Conservation (phyloP, 495 filamentous ascomycete genomes). For the Extremus antarcticus region DNA sequence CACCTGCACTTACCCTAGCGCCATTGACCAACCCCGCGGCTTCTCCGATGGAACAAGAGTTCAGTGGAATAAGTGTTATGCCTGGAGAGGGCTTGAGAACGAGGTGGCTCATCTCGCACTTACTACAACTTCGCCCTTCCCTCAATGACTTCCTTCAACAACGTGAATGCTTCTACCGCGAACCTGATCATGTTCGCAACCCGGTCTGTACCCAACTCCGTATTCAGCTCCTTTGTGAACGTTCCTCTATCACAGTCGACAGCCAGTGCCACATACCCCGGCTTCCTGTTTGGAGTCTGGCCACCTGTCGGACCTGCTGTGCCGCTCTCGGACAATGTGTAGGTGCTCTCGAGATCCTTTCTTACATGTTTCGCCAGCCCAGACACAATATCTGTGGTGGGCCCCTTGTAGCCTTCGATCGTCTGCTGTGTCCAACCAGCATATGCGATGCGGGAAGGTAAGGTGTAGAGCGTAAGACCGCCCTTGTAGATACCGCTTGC, state of each 20-base stretch:
- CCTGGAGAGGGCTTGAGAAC: too few species aligned
- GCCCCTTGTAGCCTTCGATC: constrained; percentile 42
- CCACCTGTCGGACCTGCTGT: constrained; percentile 53
- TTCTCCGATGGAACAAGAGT: too few species aligned
- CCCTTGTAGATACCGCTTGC: constrained; percentile 48
- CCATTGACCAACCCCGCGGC: too few species aligned
- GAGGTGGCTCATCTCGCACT: too few species aligned
- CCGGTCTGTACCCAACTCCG: constrained; percentile 40
- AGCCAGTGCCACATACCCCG: constrained; percentile 52
- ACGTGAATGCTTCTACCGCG: constrained; percentile 42
- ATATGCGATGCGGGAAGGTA: constrained; percentile 47
- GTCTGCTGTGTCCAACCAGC: constrained; percentile 49
- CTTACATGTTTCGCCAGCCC: constrained; percentile 46
- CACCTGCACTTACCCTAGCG: too few species aligned
- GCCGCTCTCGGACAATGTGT: constrained; percentile 48
- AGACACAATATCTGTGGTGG: constrained; percentile 45
- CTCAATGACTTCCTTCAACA: constrained; percentile 47
- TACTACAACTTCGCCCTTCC: constrained; percentile 35
- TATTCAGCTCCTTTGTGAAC: constrained; percentile 42
- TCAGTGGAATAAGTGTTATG: too few species aligned
- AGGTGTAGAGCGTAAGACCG: constrained; percentile 51
- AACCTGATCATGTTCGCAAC: constrained; percentile 53
- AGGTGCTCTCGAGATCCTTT: constrained; percentile 41
- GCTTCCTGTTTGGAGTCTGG: constrained; percentile 43
- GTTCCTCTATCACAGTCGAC: constrained; percentile 40